Conservation (phyloP, 73 alveolate species). For the Paramecium sexaurelia region DNA sequence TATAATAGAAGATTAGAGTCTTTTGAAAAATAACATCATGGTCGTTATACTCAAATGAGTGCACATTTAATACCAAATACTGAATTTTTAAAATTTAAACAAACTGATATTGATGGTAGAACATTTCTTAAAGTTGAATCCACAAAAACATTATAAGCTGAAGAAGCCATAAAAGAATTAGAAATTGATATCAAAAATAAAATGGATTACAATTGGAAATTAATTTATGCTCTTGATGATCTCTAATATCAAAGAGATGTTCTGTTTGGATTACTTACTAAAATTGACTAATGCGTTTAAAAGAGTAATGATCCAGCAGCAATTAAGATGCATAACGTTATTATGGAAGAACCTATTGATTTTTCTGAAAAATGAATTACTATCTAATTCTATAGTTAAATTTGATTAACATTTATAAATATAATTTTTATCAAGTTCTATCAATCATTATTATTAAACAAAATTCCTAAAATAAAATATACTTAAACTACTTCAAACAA, state of each 20-base stretch:
- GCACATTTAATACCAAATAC: conserved; percentile 49
- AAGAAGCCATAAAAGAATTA: not conserved
- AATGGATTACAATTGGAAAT: conserved; percentile 58
- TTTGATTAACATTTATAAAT: no score
- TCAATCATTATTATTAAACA: not conserved
- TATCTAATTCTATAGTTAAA: not conserved
- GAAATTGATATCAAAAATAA: conserved; percentile 24
- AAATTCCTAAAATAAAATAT: no score
- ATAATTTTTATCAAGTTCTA: not conserved
- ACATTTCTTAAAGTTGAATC: conserved; percentile 36
- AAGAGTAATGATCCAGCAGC: not conserved
- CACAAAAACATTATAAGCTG: not conserved
- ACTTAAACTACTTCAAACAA: no score
- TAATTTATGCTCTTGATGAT: conserved; percentile 42
- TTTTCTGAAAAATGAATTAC: conserved; percentile 11
- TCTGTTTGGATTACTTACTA: not conserved
- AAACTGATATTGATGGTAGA: not conserved
- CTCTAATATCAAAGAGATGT: conserved; percentile 22
- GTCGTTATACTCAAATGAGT: conserved; percentile 56
- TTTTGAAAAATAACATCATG: conserved; percentile 54
- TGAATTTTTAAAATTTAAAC: conserved; percentile 37
- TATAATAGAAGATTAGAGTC: conserved; percentile 32
- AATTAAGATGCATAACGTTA: not conserved
- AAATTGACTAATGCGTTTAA: conserved; percentile 5
- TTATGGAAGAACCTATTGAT: conserved; percentile 10